Evolutionary conservation across 192 early-diverging fungal genomes (phyloP), one percentile per base, ranked within the genome.

Genomic region (Gryganskiella cystojenkinii): DNA sequence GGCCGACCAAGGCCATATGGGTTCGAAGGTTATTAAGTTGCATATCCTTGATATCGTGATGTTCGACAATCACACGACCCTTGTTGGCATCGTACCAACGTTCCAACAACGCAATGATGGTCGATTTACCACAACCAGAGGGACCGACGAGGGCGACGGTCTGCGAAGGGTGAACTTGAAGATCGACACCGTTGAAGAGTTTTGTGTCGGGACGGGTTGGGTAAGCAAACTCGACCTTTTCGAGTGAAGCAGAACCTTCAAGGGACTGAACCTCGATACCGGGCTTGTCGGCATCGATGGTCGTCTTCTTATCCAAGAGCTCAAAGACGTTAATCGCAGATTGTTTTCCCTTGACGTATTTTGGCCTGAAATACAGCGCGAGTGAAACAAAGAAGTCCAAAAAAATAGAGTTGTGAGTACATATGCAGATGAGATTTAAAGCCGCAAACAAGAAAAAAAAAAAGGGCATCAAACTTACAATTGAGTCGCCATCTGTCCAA

Each of bases 131-230:
- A 58, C 83, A 88, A 3, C 93, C 93, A 17, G 91, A 93, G 30
- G 85, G 76, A 2, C 94, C 94, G 9, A 95, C 94, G 20, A 95
- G 75, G 13, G 94, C 94, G 35, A 93, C 88, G 22, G 90, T 94
- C 65, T 85, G 74, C 22, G 92, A 92, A 27, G 88, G 58, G 27
- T 80, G 65, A 22, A 92, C 81, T 34, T 83, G 62, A n/a, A 93
- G 71, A 50, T 71, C 68, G 30, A 91, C 81, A 46, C 83, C 76
- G 13, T 86, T 74, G 42, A 92, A 76, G 62, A 93, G 87, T 3
- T 81, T 80, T 51, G 90, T 83, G 47, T 91, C 87, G 2, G 85
- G 70, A 24, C 89, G 83, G 7, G 88, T 80, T 5, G 91, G 91
- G 71, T 93, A 93, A 5, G 65, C 61, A 40, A 85, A 85, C 17